Evolutionary conservation across 257 asterid species (phyloP).

Genomic region (Mentha longifolia): DNA sequence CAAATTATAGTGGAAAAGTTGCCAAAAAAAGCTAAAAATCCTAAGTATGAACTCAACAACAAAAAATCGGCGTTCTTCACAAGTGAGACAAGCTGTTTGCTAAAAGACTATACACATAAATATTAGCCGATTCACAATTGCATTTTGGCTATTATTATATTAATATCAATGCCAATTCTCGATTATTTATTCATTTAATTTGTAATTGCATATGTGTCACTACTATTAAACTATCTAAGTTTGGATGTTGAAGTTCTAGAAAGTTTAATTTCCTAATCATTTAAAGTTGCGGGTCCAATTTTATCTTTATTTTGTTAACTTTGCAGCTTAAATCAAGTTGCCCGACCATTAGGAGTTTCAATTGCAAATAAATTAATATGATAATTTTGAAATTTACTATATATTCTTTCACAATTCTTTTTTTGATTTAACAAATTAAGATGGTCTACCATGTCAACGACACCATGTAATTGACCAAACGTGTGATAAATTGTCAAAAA

Average conservation of each 20-base stretch:
- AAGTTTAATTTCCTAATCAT: constrained; percentile 2
- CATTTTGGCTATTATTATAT: constrained; percentile 16
- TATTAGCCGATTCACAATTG: constrained; percentile 36
- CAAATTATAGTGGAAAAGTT: constrained; percentile 20
- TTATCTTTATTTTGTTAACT: neutral
- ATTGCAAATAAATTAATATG: no score
- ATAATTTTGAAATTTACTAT: no score
- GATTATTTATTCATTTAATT: no score
- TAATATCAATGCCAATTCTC: no score
- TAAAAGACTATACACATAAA: constrained; percentile 36
- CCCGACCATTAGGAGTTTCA: neutral
- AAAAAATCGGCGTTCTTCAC: constrained; percentile 27
- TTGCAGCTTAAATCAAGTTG: constrained; percentile 21
- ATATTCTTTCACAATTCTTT: no score
- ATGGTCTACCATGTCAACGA: constrained; percentile 28
- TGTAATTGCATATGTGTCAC: neutral
- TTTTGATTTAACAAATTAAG: neutral
- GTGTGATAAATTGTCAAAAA: constrained; percentile 28
- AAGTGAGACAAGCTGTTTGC: constrained; percentile 40
- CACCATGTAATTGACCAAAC: constrained; percentile 38
- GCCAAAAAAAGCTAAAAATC: constrained; percentile 16
- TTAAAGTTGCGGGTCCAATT: neutral
- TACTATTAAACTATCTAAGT: neutral
- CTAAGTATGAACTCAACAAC: constrained; percentile 46
- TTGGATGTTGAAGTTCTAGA: neutral